phyloP scores from a whole-genome alignment of 2,329 filamentous ascomycete species.

The Gnomoniopsis sp. region DNA sequence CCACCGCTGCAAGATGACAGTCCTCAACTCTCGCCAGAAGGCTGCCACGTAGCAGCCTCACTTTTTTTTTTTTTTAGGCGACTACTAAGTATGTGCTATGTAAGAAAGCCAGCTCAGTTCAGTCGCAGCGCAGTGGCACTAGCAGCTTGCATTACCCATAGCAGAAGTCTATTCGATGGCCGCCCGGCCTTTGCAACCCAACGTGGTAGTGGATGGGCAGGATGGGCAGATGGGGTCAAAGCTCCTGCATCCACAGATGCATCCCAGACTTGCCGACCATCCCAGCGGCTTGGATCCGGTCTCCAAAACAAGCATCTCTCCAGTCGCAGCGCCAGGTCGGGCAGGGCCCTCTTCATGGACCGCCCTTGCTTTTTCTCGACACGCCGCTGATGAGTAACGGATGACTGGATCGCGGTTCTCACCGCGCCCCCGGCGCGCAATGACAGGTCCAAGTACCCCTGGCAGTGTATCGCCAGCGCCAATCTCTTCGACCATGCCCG shows the following conservation, averaged over 20 bases:
- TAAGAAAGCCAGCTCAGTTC: background rate
- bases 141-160: background rate
- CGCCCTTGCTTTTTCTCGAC: conserved; percentile 4
- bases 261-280: conserved; percentile 4
- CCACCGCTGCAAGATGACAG: background rate
- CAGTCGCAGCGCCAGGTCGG: background rate
- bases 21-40: background rate
- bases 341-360: conserved; percentile 1
- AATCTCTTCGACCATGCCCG: background rate
- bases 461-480: background rate
- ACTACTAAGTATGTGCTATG: too few relatives aligned
- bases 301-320: conserved; percentile 3
- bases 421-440: background rate
- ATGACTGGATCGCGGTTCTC: conserved; percentile 5
- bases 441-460: background rate
- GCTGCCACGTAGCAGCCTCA: conserved; percentile 2
- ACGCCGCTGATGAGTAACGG: conserved; percentile 12
- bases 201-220: background rate
- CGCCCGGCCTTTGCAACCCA: conserved; percentile 9
- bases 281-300: conserved; percentile 18
- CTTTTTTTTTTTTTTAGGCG: too few relatives aligned
- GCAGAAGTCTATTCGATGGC: background rate
- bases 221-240: background rate
- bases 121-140: background rate
- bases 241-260: conserved; percentile 3